Evolutionary conservation across 1,284 basidiomycete genomes (phyloP), one percentile per base, ranked within the genome.

Genomic region (Cryptococcus sp.): DNA sequence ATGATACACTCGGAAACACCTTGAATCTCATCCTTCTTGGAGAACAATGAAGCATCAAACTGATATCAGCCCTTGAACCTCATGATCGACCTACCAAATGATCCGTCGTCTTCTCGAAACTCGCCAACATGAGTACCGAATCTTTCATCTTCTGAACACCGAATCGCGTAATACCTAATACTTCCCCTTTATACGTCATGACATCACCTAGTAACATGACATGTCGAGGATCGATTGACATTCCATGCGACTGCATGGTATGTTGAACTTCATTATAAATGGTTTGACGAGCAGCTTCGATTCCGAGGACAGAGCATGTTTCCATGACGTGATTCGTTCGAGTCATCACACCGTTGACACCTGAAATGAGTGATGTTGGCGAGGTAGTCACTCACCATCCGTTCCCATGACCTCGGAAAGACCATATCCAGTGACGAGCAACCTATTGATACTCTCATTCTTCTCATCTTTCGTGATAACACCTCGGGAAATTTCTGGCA

Each of bases 141-240:
- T 99, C 96, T 79, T 98, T 98, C 92, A 98, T 98, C 79, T 98
- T 98, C 31, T 95, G 92, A n/a, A 99, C 95, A 74, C 96, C 96
- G 78, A 98, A 98, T 30, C 96, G 88, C 7, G 96, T 99, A 76
- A 99, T 98, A 55, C 96, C 96, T 53, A 99, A 80, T 5, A 99
- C 93, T 76, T 98, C 95, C 53, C 96, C 96, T 89, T 99, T 99
- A 81, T 97, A 98, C 36, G 87, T 87, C 96, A 99, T 99, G 58
- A 98, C 92, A 75, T 99, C 96, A 48, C 94, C 96, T 10, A 99
- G 83, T 50, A 99, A 80, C 92, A 98, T 98, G 68, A 98, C 91
- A 78, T 99, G 96, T 55, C 96, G 89, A 57, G 95, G 95, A 76
- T 99, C 96, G 68, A 99, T 98, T 58, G 86, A 93, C 90, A 99